phyloP scores from a whole-genome alignment of 306 rosid species.

The Cercis canadensis region DNA sequence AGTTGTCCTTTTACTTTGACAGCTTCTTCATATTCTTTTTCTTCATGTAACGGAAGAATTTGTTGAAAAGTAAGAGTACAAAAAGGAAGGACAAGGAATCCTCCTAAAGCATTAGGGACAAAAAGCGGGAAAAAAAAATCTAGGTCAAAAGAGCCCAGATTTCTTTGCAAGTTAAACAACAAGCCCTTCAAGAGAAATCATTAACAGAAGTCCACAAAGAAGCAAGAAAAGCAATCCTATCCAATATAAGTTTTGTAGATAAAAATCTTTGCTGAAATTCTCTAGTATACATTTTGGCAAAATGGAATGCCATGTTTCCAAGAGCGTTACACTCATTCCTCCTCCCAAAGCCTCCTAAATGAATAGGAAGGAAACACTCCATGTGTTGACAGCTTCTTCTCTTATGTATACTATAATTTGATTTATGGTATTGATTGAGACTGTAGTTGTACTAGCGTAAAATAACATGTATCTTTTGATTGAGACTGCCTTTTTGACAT shows the following conservation, averaged over 20 bases:
- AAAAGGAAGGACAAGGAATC: no score
- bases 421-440: conserved; percentile 6
- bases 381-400: conserved; percentile 7
- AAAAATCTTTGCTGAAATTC: neutral
- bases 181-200: neutral
- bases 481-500: conserved; percentile 34
- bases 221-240: neutral
- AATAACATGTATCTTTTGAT: neutral
- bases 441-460: conserved; percentile 6
- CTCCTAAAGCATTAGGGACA: no score
- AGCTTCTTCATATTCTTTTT: no score
- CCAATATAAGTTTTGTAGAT: neutral
- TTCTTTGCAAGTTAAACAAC: no score
- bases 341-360: neutral
- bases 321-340: neutral
- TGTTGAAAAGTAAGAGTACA: no score
- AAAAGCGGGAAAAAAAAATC: no score
- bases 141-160: no score
- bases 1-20: no score
- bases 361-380: neutral
- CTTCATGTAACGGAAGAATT: no score
- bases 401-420: neutral
- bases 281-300: neutral
- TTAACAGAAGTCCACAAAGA: neutral
- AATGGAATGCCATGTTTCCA: neutral